Evolutionary conservation across 2,329 filamentous ascomycete species (phyloP), one percentile per base, ranked within the genome.

Genomic region (Talaromyces pinophilus): DNA sequence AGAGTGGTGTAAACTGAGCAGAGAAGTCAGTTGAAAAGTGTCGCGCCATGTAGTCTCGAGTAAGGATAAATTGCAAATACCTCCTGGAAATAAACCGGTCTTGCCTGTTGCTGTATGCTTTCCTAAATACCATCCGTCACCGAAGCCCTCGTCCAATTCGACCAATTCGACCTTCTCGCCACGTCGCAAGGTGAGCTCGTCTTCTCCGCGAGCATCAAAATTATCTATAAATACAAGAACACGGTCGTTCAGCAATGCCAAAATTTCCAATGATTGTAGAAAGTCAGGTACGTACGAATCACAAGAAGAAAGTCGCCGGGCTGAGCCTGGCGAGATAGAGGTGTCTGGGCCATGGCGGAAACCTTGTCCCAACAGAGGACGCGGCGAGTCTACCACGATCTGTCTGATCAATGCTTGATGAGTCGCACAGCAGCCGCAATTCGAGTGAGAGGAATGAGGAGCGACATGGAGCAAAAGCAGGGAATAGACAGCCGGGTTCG

Each of bases 111-210:
- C 72, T 25, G 80, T 66, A 68, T 83, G 80, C 70, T 80, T 80
- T n/a, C 82, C 87, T 68, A 89, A 77, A 74, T 87, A 89, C 87
- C 85, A 88, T 68, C 87, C 87, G 77, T 89, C 87, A 68, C 86
- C 86, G 75, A 89, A 89, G 70, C 88, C 87, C 71, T 89, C 87
- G 75, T 89, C 87, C 69, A 87, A 80, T 77, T 89, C 87, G 38
- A 88, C 83, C 63, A 89, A 79, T 76, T 88, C 83, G 70, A 89
- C 85, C 71, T 85, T 84, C 72, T 89, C 86, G 57, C 86, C 93
- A 75, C 96, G 96, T 64, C 87, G 84, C 70, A 99, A 84, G 72
- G 88, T 96, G 75, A 99, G 85, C 83, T 99, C 95, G 80, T 99
- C 95, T 66, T 92, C 90, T 78, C 93, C 96, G 71, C 95, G 89